Evolutionary conservation across 495 filamentous ascomycete species (phyloP).

Genomic region (Clavariopsis aquatica): DNA sequence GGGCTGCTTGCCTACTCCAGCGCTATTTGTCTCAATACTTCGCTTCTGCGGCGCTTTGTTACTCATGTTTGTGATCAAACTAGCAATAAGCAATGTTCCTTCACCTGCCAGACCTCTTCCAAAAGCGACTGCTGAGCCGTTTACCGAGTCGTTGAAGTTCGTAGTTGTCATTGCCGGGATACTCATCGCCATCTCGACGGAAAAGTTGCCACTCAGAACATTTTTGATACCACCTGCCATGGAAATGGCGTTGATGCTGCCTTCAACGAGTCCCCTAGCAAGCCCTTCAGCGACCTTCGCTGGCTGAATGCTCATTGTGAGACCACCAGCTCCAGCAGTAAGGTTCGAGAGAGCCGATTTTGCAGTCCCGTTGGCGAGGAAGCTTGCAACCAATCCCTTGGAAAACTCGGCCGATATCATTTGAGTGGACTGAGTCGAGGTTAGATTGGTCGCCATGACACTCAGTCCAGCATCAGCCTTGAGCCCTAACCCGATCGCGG

Average conservation of each 20-base stretch:
- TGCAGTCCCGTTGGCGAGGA: conserved; percentile 11
- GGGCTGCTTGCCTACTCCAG: conserved; percentile 10
- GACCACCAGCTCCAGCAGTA: not conserved
- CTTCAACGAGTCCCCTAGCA: conserved; percentile 21
- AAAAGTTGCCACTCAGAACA: conserved; percentile 19
- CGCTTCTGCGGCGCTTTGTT: conserved; percentile 3
- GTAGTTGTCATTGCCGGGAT: conserved; percentile 4
- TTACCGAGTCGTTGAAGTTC: conserved; percentile 20
- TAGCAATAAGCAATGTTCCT: conserved; percentile 16
- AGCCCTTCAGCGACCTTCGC: conserved; percentile 20
- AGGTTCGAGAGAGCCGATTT: not conserved
- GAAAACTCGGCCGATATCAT: conserved; percentile 10
- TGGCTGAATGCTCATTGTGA: not conserved
- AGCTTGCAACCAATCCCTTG: conserved; percentile 11
- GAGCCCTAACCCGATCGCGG: conserved; percentile 12
- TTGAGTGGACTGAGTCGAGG: conserved; percentile 6
- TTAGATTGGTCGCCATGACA: not conserved
- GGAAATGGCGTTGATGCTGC: conserved; percentile 8
- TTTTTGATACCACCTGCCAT: conserved; percentile 14
- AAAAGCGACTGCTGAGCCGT: conserved; percentile 18
- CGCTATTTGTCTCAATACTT: not conserved
- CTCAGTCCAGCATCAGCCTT: conserved; percentile 5
- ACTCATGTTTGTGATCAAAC: conserved; percentile 4
- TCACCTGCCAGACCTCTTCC: conserved; percentile 16
- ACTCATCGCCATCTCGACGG: conserved; percentile 3